Evolutionary conservation across 1,284 basidiomycete genomes (phyloP).

Genomic region (Veloboletus limbatus): DNA sequence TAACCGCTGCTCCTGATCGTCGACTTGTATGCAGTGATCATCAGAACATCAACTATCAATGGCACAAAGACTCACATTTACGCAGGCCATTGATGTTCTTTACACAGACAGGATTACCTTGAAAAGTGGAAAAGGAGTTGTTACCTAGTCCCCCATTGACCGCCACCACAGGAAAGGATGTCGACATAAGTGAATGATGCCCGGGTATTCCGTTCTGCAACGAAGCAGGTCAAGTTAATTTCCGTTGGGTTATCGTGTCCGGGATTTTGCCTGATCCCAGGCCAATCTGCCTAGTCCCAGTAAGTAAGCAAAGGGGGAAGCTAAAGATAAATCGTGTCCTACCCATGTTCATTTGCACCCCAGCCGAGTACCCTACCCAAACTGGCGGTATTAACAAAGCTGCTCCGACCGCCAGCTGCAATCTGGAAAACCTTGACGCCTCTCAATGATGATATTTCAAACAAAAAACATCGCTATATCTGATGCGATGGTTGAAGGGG

Average conservation of each 20-base stretch:
- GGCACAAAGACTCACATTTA: slow-evolving; percentile 60
- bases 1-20: slow-evolving; percentile 58
- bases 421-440: slow-evolving; percentile 68
- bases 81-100: slow-evolving; percentile 81
- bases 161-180: slow-evolving; percentile 82
- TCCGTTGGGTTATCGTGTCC: slow-evolving; percentile 86
- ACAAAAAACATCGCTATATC: slow-evolving; percentile 76
- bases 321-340: slow-evolving; percentile 15
- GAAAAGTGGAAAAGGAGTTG: slow-evolving; percentile 60
- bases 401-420: slow-evolving; percentile 71
- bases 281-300: slow-evolving; percentile 69
- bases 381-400: slow-evolving; percentile 68
- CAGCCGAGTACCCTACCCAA: slow-evolving; percentile 83
- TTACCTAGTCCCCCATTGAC: slow-evolving; percentile 85
- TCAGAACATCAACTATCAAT: slow-evolving; percentile 1
- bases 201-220: slow-evolving; percentile 58
- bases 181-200: slow-evolving; percentile 53
- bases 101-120: slow-evolving; percentile 69
- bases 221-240: slow-evolving; percentile 76
- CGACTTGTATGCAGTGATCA: slow-evolving; percentile 45
- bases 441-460: slow-evolving; percentile 77
- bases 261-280: slow-evolving; percentile 69
- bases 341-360: slow-evolving; percentile 87
- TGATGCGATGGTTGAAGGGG: slow-evolving; percentile 46
- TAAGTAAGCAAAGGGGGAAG: slow-evolving; percentile 4